Base-by-base conservation (phyloP, 306 rosid genomes). In the Alnus rubra region DNA sequence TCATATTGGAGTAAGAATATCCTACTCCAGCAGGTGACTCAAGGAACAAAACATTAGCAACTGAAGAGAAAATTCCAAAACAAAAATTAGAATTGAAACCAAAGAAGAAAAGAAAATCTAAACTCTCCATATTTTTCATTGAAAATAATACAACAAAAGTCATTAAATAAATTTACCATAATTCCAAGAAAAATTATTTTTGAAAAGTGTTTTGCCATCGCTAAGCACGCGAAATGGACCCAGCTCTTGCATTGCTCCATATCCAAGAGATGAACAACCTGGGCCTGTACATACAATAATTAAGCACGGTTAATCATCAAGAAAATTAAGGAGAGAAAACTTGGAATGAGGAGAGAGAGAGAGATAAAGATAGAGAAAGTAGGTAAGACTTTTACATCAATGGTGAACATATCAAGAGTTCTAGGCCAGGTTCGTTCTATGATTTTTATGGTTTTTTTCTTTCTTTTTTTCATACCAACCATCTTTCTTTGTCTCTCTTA, bases 1-100 rank as follows among this genome's bases (percentile, higher is more conserved):
- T 75, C 60, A 4, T 90, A 63, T 95, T 95, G 12, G 99, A 95
- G 79, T 95, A 95, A 1, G 99, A 95, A 80, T 90, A 95, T 9
- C 99, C 99, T 42, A 95, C 99, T 60, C 99, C 99, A 4, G 87
- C 88, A 0, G 99, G 99, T 16, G 99, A 91, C 82, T 95, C 99
- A 0, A 93, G 55, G 73, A 91, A 95, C 79, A 95, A 15, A 9
- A 95, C 93, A 87, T 95, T 95, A 16, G 98, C 97, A 85, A 83
- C 99, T 95, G 81, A 81, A 79, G n/a, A 19, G 9, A 18, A 52
- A 30, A 78, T 0, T 33, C 5, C 35, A 47, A 59, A 71, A 6
- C 33, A 63, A 82, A 80, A 33, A 33, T 42, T 12, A 16, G 30
- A 31, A 64, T 2, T 0, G 0, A 65, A 55, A 23, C 67, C 3